Evolutionary conservation across 177 flowering plant species (phyloP).

Genomic region (Tripterygium wilfordii): DNA sequence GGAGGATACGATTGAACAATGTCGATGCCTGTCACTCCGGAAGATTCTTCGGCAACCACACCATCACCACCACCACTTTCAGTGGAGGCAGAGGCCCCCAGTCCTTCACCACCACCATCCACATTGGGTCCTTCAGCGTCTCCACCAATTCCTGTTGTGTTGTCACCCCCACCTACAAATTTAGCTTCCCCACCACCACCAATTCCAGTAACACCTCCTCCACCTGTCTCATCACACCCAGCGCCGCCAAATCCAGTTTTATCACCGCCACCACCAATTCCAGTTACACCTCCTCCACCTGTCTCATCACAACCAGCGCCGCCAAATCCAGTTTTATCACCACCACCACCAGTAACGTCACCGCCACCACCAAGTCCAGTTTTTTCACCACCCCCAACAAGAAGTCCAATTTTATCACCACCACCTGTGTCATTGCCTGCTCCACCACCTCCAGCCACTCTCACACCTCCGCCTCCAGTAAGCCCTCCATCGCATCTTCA

Average conservation of each 20-base stretch:
- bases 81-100: no score
- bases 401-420: neutral
- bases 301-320: neutral
- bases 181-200: neutral
- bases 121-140: neutral
- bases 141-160: neutral
- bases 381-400: slow-evolving; percentile 1
- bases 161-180: neutral
- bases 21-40: neutral
- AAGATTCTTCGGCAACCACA: neutral
- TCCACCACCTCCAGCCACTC: slow-evolving; percentile 1
- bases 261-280: neutral
- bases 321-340: neutral
- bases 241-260: neutral
- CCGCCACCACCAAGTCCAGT: slow-evolving; percentile 1
- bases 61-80: slow-evolving; percentile 1
- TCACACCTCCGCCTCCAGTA: neutral
- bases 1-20: no score
- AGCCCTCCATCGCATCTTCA: neutral
- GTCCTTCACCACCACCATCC: neutral
- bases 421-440: neutral
- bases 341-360: neutral
- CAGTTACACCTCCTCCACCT: neutral
- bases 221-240: neutral
- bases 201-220: neutral